These are phyloP conservation scores for Pseudogymnoascus sp. DNA, from an alignment of 2,329 filamentous ascomycete species.

Conservation along the genomic window DNA sequence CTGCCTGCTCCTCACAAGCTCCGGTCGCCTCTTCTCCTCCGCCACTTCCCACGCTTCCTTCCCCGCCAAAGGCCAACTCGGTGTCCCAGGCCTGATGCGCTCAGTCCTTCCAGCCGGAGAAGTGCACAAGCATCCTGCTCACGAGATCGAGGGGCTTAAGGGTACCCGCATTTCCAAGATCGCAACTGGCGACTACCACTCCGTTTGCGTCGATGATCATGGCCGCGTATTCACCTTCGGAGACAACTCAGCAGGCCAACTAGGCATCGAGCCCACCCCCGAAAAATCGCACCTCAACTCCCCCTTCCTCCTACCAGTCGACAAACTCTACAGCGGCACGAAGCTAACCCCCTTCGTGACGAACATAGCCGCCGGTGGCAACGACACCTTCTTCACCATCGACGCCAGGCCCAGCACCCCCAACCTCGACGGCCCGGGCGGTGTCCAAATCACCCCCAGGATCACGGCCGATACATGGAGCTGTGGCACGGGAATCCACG, in stretches of 20 bases:
- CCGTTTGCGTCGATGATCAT: constrained; percentile 64
- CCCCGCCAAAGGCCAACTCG: constrained; percentile 77
- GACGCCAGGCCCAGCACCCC: constrained; percentile 48
- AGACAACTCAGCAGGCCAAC: constrained; percentile 84
- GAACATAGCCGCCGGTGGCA: constrained; percentile 73
- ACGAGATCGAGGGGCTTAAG: constrained; percentile 66
- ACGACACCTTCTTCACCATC: constrained; percentile 79
- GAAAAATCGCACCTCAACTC: constrained; percentile 56
- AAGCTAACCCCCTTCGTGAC: constrained; percentile 60
- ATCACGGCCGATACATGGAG: constrained; percentile 75
- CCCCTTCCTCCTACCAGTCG: constrained; percentile 62
- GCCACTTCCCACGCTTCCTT: constrained; percentile 71
- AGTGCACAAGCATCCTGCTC: constrained; percentile 62
- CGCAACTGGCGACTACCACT: constrained; percentile 81
- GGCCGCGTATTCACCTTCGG: constrained; percentile 82
- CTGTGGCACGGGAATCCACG: constrained; percentile 78
- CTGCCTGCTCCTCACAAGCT: constrained; percentile 73
- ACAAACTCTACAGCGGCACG: constrained; percentile 63
- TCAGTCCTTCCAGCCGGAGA: constrained; percentile 64
- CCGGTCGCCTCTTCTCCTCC: constrained; percentile 81
- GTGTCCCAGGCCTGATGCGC: constrained; percentile 77
- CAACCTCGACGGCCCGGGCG: constrained; percentile 33
- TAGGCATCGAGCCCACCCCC: constrained; percentile 67
- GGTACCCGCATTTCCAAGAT: constrained; percentile 66
- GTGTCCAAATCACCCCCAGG: constrained; percentile 20